A percentile compares a stretch with the other conserved stretches of the same genome.
phyloP scores from a whole-genome alignment of 257 asterid genomes.

The Solanum chilense region DNA sequence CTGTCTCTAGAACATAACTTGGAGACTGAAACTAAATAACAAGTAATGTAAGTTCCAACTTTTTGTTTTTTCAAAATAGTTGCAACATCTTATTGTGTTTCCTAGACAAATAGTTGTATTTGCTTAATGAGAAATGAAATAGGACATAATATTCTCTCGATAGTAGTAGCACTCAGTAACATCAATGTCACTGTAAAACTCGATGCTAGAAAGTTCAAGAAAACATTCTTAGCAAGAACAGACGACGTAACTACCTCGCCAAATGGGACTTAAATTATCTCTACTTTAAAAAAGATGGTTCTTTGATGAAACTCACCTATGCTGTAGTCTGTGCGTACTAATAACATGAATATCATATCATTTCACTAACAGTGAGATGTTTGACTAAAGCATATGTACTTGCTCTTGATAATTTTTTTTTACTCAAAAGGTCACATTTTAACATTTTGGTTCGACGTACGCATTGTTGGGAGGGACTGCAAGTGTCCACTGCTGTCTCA shows the following conservation, averaged over 20 bases:
- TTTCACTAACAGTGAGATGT: neutral
- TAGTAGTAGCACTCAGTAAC: neutral
- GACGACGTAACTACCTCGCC: neutral
- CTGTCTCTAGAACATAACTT: neutral
- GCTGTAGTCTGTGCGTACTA: neutral
- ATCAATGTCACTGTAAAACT: neutral
- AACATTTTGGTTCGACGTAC: neutral
- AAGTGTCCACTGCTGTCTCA: neutral
- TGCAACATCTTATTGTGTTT: no score
- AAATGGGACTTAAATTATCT: neutral
- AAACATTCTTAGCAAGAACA: neutral
- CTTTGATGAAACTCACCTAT: neutral
- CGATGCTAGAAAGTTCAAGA: neutral
- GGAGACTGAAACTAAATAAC: neutral
- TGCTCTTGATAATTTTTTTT: neutral
- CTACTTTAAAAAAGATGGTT: no score
- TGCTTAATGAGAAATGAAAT: neutral
- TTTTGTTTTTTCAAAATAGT: neutral
- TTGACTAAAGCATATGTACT: neutral
- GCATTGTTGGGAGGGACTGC: no score
- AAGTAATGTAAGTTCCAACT: neutral
- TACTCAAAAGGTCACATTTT: neutral
- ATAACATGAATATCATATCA: neutral
- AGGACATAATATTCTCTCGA: neutral
- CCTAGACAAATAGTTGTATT: neutral